Base-by-base conservation (phyloP, 2,329 filamentous ascomycete genomes). In the Ascochyta lentis region DNA sequence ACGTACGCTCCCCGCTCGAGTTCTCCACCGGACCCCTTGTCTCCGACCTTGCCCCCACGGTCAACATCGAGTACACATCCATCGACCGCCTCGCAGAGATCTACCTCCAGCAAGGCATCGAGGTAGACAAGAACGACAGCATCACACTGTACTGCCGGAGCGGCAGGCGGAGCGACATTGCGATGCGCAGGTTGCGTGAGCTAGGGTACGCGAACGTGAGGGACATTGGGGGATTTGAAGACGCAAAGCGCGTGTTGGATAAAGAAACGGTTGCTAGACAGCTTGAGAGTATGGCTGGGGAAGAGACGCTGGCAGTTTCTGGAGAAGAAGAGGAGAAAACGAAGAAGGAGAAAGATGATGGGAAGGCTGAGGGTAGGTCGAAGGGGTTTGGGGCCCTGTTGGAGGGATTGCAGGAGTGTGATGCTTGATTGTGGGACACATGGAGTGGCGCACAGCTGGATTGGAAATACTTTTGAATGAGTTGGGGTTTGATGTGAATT, bases 71-170 rank as follows among this genome's bases (percentile, higher is more conserved):
- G 44, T 76, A 74, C 67, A 67, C 70, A 38, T n/a, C 49, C 37
- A 76, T 77, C 48, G 60, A 60, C 33, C 58, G 64, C n/a, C 63
- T 76, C 1, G 51, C 68, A 6, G 19, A 53, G 5, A 56, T 72
- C 22, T 64, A 70, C 44, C 54, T 62, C 1, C 44, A 52, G 34
- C 60, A 45, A 22, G 60, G 64, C 29, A 57, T 68, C 34, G 41
- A 50, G 1, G 60, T 72, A 0, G 8, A 19, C 6, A 73, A 73
- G 33, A 45, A 59, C 8, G 71, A 72, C 29, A 41, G 61, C n/a
- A 74, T 77, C 19, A 74, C 72, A 10, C 59, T 77, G 31, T 77
- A 77, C 48, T 77, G 74, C 44, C 72, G 73, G 12, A 71, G 68
- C 3, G 74, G 74, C 0, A 58, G 74, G 16, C 56, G 74, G 2